phyloP scores from a whole-genome alignment of 371 early-diverging fungal genomes.

The Thermomucor indicae-seudaticae region DNA sequence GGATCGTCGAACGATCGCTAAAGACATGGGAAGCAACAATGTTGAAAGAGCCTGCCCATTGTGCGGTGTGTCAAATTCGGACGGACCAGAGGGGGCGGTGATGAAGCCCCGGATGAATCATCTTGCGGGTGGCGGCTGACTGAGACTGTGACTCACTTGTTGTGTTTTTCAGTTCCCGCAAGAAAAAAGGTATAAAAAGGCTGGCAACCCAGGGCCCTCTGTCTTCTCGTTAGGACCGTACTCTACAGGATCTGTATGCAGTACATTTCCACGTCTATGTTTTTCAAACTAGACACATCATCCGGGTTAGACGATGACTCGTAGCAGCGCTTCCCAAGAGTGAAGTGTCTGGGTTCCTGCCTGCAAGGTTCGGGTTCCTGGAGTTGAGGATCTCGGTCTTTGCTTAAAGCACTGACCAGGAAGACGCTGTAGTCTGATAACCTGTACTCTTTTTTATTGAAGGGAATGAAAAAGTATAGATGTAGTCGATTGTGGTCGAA shows the following conservation, averaged over 20 bases:
- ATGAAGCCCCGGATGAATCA: no score
- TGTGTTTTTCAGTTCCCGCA: no score
- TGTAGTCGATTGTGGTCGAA: no score
- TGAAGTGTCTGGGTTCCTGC: conserved; percentile 34
- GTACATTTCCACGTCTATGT: conserved; percentile 48
- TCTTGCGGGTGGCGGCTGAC: no score
- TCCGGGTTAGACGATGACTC: conserved; percentile 43
- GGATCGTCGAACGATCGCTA: no score
- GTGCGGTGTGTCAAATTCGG: no score
- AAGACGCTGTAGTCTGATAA: conserved; percentile 37
- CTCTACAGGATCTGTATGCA: conserved; percentile 55
- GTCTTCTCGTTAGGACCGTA: conserved; percentile 45
- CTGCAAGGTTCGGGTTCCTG: conserved; percentile 13
- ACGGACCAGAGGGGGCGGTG: no score
- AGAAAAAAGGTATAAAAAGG: conserved; percentile 33
- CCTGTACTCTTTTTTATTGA: conserved; percentile 15
- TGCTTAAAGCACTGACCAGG: conserved; percentile 36
- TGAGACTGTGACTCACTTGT: no score
- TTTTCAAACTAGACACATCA: conserved; percentile 44
- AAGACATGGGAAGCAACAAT: no score
- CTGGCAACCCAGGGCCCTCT: conserved; percentile 5
- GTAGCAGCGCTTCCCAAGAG: conserved; percentile 40
- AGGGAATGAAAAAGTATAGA: conserved; percentile 8
- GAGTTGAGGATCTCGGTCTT: conserved; percentile 42
- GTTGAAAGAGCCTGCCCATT: no score